Evolutionary conservation across 371 early-diverging fungal genomes (phyloP), one percentile per base, ranked within the genome.

Genomic region (Rhizopus arrhizus): DNA sequence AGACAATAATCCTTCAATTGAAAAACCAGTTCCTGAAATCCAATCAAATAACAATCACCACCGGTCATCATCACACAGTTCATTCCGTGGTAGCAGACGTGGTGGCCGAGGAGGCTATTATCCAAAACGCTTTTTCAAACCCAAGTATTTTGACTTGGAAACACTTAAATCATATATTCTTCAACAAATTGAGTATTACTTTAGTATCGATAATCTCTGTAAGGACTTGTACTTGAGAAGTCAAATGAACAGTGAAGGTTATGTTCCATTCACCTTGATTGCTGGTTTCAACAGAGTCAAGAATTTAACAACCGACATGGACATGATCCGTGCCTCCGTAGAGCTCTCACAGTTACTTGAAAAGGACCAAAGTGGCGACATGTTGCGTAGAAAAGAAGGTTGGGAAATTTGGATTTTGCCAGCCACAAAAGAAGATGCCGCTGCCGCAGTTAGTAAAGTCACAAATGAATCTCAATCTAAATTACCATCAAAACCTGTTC

Each of bases 191-290:
- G 91, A 91, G 56, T 90, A 92, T 76, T 96, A 96, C 80, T 95
- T 95, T 59, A 93, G 94, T 58, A 84, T 92, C 53, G 95, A 95
- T 48, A 96, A 96, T 66, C 73, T 96, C 54, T 91, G 92, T 83
- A 89, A 89, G 53, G 96, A 96, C 67, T 72, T 94, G 11, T 95
- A 84, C 70, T 88, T 96, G 75, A 89, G 96, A 48, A 78, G 79
- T 36, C 92, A 83, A 69, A 96, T 96, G 95, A 85, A 90, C 56
- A 48, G 65, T 4, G 80, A 89, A 56, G 94, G 93, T 8, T 91
- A 76, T 62, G 91, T 93, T 4, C 81, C 84, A 3, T 48, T 95
- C 42, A 68, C 70, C 10, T 69, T 92, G 3, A 67, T 95, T 53
- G 85, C 89, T 38, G 82, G 81, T 47, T 95, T 95, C 74, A 93